Base-by-base conservation (phyloP, 345 rosid genomes). In the Populus simonii region DNA sequence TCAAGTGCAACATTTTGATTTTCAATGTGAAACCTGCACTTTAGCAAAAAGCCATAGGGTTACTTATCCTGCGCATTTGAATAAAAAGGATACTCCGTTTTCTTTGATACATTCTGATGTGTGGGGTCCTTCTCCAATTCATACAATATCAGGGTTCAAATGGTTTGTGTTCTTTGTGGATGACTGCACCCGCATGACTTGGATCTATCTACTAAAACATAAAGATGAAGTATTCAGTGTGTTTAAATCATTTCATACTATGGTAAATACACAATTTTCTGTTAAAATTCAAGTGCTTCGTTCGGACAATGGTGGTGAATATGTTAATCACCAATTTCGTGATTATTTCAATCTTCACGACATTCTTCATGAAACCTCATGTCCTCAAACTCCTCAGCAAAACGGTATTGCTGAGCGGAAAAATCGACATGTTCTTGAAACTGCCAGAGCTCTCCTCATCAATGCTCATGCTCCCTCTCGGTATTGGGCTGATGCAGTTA, bases 341-440 rank as follows among this genome's bases (percentile, higher is more conserved):
- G 0, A 4, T 8, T 74, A 65, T 16, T 63, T 74, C 16, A 9
- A 17, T 0, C 17, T 3, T 3, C 41, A 65, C 18, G 61, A 39
- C 0, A 9, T 75, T 8, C 10, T 41, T 0, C 7, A 47, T 13
- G 17, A 49, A 12, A 67, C 65, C 15, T 57, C 23, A 17, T 76
- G 78, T 7, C 13, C 65, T 8, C 6, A 57, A 0, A 51, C 72
- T 0, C 72, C 16, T 3, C 17, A 49, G 22, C 35, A 66, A 5
- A 67, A 76, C n/a, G 49, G 51, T 9, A 16, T 49, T 0, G 35
- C 35, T 1, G 16, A 76, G 20, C 8, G 49, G 0, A 76, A 67
- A n/a, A 76, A 76, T 67, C 6, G 36, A 0, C 51, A 76, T 36
- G 1, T 76, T 17, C 22, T 76, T 17, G 72, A 76, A 35, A 76